phyloP scores from a whole-genome alignment of 2,329 filamentous ascomycete genomes.

The Alternaria burnsii region DNA sequence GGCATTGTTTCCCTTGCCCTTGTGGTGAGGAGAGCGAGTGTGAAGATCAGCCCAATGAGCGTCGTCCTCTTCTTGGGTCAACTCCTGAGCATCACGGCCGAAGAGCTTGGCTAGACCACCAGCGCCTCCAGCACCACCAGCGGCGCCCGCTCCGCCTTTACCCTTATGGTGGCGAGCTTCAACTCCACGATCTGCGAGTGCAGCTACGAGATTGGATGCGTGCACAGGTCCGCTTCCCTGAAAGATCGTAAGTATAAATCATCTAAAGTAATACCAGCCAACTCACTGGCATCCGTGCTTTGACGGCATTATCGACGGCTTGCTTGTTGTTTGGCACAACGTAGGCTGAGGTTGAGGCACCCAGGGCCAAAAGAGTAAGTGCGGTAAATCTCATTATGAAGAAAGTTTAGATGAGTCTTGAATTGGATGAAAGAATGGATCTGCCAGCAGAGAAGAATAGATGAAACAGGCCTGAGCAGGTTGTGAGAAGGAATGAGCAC shows the following conservation, averaged over 20 bases:
- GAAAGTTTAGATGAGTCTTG: slow-evolving; percentile 19
- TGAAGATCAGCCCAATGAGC: not conserved
- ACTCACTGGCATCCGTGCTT: slow-evolving; percentile 41
- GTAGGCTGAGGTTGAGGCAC: slow-evolving; percentile 44
- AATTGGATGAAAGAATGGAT: slow-evolving; percentile 30
- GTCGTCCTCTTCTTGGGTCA: not conserved
- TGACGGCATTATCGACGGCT: slow-evolving; percentile 31
- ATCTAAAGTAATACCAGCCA: not conserved
- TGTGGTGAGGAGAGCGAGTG: slow-evolving; percentile 11
- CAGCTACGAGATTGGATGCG: slow-evolving; percentile 30
- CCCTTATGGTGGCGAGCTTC: slow-evolving; percentile 30
- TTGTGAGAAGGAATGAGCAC: slow-evolving; percentile 47
- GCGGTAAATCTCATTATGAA: slow-evolving; percentile 44
- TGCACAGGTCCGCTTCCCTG: slow-evolving; percentile 37
- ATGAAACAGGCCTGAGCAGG: slow-evolving; percentile 39
- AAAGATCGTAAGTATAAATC: slow-evolving; percentile 15
- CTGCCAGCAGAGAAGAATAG: slow-evolving; percentile 43
- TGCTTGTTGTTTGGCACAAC: slow-evolving; percentile 39
- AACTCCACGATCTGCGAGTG: slow-evolving; percentile 28
- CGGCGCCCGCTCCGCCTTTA: slow-evolving; percentile 14
- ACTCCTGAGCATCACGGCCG: slow-evolving; percentile 7
- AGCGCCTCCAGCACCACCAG: not conserved
- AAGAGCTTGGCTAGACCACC: not conserved
- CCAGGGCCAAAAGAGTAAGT: slow-evolving; percentile 43
- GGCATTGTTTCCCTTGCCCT: slow-evolving; percentile 12